Base-by-base conservation (phyloP, 2,329 filamentous ascomycete species). In the Ilyonectria sp. region DNA sequence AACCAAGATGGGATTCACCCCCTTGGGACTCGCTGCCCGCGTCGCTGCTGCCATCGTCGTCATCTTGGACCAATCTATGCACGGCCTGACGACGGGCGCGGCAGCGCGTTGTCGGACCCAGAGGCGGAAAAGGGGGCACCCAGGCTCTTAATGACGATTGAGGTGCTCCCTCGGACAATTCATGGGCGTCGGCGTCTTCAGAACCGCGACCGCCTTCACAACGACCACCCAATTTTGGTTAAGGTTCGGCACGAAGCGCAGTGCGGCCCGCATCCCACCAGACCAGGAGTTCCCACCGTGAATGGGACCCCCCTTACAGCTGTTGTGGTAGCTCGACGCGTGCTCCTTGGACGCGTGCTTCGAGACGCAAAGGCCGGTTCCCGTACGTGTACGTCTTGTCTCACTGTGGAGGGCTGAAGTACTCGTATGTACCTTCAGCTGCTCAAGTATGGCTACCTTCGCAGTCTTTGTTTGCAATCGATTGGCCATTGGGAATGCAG, bases 101-200 rank as follows among this genome's bases (percentile, higher is more conserved):
- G 49, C 26, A 52, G 49, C 49, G 49, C 49, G 23, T 53, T 31
- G 31, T 29, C 26, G 26, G 29, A 53, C 49, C 29, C 15, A 33
- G 49, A 31, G 49, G 49, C 26, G 26, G 49, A 53, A 53, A 53
- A 53, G 49, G 49, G 49, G 21, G 31, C 49, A 53, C 43, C 31
- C 49, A 10, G 49, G 49, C 31, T 53, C 49, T 29, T 19, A n/a
- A 53, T 53, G 49, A 53, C 49, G 29, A 50, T 50, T 50, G 26
- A 19, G 26, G 29, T 31, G 15, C 31, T 10, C 29, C 49, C 49
- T 31, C 26, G 17, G 49, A 35, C 23, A 31, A 53, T 53, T 31
- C 49, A 31, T 53, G 29, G 49, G 49, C 49, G 26, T 33, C 49
- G 29, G 26, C 15, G 26, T 53, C 49, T 31, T 31, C 49, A 53